Evolutionary conservation across 164 flowering plant genomes (phyloP), one percentile per base, ranked within the genome.

Genomic region (Vitis rupestris): DNA sequence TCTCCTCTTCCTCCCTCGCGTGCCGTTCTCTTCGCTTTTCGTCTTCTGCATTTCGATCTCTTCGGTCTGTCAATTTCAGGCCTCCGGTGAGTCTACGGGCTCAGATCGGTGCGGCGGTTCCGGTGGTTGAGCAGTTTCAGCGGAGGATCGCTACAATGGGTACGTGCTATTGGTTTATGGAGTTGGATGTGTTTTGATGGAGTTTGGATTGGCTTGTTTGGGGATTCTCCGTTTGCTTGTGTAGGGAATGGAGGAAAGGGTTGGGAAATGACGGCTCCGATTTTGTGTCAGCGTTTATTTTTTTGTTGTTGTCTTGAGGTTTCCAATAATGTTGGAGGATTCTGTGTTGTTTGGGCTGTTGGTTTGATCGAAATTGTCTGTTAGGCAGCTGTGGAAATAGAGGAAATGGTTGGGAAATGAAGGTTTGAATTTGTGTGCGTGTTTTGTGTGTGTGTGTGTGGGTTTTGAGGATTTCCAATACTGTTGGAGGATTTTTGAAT

Each of bases 71-170:
- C 50, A 84, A 78, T 66, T 88, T 94, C 91, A 76, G 88, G 16
- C 83, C 93, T 55, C 86, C 97, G 4, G 37, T 80, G 19, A 84
- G 86, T 67, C 85, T 88, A 29, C 77, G 87, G 50, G 76, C 92
- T 66, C 90, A 86, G 84, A 86, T 83, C 83, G 82, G 91, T 67
- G 79, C 76, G 19, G 81, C 77, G 12, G 67, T 92, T 29, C 85
- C 90, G 7, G 74, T 70, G 59, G 55, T 90, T 64, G 86, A 85
- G 16, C 84, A 80, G 15, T 79, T 91, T 54, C 73, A 86, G 74
- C 74, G 91, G 16, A 85, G 74, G 75, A 73, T 93, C 75, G 79
- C 98, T 13, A 75, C 94, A 11, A 90, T 92, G 94, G 96, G 98
- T 92, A 79, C 44, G 5, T 37, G 44, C 4, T 37, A 3, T 37